Evolutionary conservation across 805 yeast genomes (phyloP), one percentile per base, ranked within the genome.

Genomic region (Kodamaea nitidulidarum): DNA sequence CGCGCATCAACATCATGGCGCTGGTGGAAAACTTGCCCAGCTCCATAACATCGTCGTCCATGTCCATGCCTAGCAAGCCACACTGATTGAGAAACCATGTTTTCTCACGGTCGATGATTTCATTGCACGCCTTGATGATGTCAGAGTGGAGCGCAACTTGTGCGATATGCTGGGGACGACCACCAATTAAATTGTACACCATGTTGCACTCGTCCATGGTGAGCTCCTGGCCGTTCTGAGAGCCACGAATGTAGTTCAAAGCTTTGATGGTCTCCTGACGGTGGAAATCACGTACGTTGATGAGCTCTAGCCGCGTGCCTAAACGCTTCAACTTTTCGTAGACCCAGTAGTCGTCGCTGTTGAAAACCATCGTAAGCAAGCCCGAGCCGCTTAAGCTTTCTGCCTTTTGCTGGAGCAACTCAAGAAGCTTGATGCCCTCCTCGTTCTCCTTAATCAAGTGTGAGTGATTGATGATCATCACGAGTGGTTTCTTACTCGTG

Each of bases 21-120:
- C 84, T 70, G 7, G 80, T 65, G 2, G 88, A 70, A 50, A 84
- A 84, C 56, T 84, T 85, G 4, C 95, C 95, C 45, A 75, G 71
- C 45, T 83, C 90, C 84, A 84, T 83, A 5, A 86, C 95, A 61
- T 86, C 95, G 52, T 86, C 95, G 53, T 86, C 95, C 95, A 86
- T 84, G 14, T 70, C 78, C 47, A 70, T 71, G 2, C 95, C 95
- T 7, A 86, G 59, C 10, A 86, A 62, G 0, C 88, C 93, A 59
- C 95, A 85, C 50, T 85, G 87, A 53, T 84, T 86, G 47, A 86
- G 67, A 46, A 85, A 82, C 95, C 95, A 86, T 0, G 88, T 84
- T 54, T 83, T 84, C 49, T 86, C 95, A 7, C 82, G 66, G 55
- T 86, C 93, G 41, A 86, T 84, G 24, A 86, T 68, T 43, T 70